Base-by-base conservation (phyloP, 2,329 filamentous ascomycete species). In the Claviceps citrina region DNA sequence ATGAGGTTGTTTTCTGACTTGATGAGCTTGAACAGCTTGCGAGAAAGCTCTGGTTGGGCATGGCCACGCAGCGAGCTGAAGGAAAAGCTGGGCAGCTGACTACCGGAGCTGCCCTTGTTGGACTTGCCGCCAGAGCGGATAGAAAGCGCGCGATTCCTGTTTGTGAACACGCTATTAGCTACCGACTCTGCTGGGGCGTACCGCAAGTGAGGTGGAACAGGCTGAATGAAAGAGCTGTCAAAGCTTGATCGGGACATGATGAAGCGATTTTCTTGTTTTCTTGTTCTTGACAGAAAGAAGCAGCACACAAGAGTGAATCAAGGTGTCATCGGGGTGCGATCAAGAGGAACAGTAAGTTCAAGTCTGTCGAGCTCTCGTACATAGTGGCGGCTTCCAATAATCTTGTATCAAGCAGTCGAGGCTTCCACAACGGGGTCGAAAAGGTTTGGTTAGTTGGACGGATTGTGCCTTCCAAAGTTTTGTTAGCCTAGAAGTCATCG, bases 1-100 rank as follows among this genome's bases (percentile, higher is more conserved):
- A 96, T 86, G 27, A 87, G 78, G 55, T 81, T 78, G 68, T 95
- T 96, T 62, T 93, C 82, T 37, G 82, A 84, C 67, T 98, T 98
- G 69, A 96, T 94, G 45, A 98, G 73, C 51, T 81, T 81, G 70
- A 80, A 93, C 38, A 98, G 77, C 57, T 81, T 84, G 61, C 84
- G 85, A 52, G 84, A 86, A 22, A 95, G 74, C 60, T 95, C 86
- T 4, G 87, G 84, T 57, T 94, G 85, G 51, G 81, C 73, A 36
- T 79, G 76, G 41, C 85, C 85, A 38, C 89, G 84, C 41, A 98
- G 76, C 16, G 85, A 91, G 48, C 75, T 78, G 66, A 96, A 81
- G 43, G 78, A 82, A 66, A 96, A 94, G 54, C 77, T 79, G 57
- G 83, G 78, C 42, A 64, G 54, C 35, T 57, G 53, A 51, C 48